phyloP scores from a whole-genome alignment of 331 rosid genomes.

The Cydonia oblonga region DNA sequence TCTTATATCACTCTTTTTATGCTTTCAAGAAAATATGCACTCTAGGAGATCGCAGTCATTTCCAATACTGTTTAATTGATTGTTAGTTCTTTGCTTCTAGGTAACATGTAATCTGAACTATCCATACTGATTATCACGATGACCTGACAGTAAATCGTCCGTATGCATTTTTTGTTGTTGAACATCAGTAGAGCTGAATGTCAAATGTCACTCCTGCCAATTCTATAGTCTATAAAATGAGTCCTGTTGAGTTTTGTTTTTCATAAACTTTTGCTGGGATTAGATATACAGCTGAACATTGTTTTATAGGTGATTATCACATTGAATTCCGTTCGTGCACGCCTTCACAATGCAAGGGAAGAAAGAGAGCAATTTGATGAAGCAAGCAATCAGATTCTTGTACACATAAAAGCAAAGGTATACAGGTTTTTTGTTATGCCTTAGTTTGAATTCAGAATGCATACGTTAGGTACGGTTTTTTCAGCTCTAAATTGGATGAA shows the following conservation, averaged over 20 bases:
- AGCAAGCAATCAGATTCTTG: slow-evolving; percentile 65
- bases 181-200: too few relatives aligned
- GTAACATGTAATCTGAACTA: neutral
- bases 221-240: slow-evolving; percentile 1
- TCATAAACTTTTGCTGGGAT: neutral
- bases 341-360: slow-evolving; percentile 72
- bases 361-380: slow-evolving; percentile 85
- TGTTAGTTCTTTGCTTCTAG: neutral
- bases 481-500: neutral
- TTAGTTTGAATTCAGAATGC: neutral
- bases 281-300: neutral
- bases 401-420: slow-evolving; percentile 70
- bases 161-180: too few relatives aligned
- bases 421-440: slow-evolving; percentile 3
- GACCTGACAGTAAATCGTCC: neutral
- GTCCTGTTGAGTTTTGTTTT: neutral
- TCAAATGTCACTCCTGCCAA: neutral
- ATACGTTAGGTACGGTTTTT: neutral
- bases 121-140: too few relatives aligned
- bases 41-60: neutral
- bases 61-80: neutral
- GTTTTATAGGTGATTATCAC: slow-evolving; percentile 45
- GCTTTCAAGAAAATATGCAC: neutral
- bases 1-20: neutral
- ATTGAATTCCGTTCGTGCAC: slow-evolving; percentile 41